A percentile compares a stretch with the other conserved stretches of the same genome.
phyloP scores from a whole-genome alignment of 2,329 filamentous ascomycete genomes.

The Celoporthe dispersa region DNA sequence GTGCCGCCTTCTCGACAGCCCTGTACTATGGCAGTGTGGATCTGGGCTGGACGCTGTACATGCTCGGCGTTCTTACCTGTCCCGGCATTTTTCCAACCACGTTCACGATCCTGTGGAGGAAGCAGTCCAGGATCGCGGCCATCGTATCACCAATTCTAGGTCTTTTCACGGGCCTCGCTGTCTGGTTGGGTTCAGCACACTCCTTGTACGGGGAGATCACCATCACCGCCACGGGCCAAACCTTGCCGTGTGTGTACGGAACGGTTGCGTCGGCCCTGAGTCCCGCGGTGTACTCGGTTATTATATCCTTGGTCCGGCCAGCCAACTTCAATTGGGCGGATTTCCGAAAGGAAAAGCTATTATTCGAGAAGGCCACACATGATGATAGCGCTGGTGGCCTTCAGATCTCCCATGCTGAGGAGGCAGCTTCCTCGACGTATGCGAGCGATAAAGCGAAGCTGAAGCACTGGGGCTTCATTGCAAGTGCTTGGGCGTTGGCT shows the following conservation, averaged over 20 bases:
- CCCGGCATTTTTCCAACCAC: constrained; percentile 58
- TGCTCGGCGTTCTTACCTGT: constrained; percentile 58
- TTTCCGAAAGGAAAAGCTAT: constrained; percentile 45
- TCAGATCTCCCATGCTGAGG: constrained; percentile 32
- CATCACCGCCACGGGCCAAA: constrained; percentile 51
- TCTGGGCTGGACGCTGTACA: constrained; percentile 58
- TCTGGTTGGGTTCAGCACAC: constrained; percentile 56
- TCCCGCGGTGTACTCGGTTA: constrained; percentile 26
- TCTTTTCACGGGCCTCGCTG: constrained; percentile 53
- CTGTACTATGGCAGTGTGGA: constrained; percentile 59
- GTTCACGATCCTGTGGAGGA: constrained; percentile 57
- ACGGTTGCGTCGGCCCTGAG: constrained; percentile 52
- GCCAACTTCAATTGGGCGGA: constrained; percentile 36
- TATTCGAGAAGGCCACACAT: constrained; percentile 38
- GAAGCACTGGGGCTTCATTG: constrained; percentile 52
- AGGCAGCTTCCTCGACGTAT: constrained; percentile 33
- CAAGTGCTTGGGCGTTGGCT: constrained; percentile 50
- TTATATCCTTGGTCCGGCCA: constrained; percentile 25
- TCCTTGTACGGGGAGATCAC: constrained; percentile 51
- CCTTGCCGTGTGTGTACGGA: constrained; percentile 57
- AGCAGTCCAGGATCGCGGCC: constrained; percentile 53
- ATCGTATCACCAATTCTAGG: constrained; percentile 53
- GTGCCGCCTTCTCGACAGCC: constrained; percentile 55
- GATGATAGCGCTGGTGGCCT: constrained; percentile 1
- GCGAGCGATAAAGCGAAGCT: constrained; percentile 41